Percentiles rank a stretch among this genome's conserved stretches.
These are phyloP conservation scores for Collybia mongolica DNA, from an alignment of 768 basidiomycete genomes.

Conservation along the genomic window DNA sequence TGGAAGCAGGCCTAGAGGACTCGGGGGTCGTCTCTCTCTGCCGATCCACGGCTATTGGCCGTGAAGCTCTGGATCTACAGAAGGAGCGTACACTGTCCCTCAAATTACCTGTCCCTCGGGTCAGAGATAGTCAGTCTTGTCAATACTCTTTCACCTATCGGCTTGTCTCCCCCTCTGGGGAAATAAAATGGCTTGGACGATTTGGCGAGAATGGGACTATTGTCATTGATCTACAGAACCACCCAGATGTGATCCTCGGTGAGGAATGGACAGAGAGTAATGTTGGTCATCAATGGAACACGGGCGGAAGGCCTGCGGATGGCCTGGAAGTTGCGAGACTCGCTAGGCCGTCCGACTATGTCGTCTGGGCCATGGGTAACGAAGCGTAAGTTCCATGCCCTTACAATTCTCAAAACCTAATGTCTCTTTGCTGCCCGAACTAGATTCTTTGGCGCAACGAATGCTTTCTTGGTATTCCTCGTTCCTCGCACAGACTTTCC, in stretches of 20 bases:
- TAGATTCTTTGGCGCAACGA: slow-evolving; percentile 18
- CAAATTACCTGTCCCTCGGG: slow-evolving; percentile 9
- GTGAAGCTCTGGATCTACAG: too few relatives aligned
- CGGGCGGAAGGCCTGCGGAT: slow-evolving; percentile 1
- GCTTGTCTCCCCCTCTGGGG: slow-evolving; percentile 39
- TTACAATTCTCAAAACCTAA: neutral
- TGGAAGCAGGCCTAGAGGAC: neutral
- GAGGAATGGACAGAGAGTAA: slow-evolving; percentile 17
- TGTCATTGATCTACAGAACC: slow-evolving; percentile 21
- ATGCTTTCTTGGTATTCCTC: slow-evolving; percentile 29
- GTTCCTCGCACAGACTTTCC: slow-evolving; percentile 20
- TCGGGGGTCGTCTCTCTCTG: neutral
- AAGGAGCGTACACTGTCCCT: slow-evolving; percentile 11
- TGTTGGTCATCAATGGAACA: slow-evolving; percentile 5
- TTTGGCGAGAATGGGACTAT: slow-evolving; percentile 42
- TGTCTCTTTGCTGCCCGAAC: neutral
- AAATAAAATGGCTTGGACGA: slow-evolving; percentile 44
- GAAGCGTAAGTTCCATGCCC: slow-evolving; percentile 17
- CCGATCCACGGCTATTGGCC: too few relatives aligned
- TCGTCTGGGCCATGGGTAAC: slow-evolving; percentile 16
- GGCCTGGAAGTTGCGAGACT: slow-evolving; percentile 17
- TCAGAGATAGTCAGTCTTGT: neutral
- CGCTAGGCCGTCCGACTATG: slow-evolving; percentile 19
- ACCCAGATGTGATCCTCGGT: slow-evolving; percentile 17
- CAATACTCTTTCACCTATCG: slow-evolving; percentile 49